These are phyloP conservation scores for Candida tropicalis DNA, from an alignment of 1,139 yeast genomes.

Conservation along the genomic window DNA sequence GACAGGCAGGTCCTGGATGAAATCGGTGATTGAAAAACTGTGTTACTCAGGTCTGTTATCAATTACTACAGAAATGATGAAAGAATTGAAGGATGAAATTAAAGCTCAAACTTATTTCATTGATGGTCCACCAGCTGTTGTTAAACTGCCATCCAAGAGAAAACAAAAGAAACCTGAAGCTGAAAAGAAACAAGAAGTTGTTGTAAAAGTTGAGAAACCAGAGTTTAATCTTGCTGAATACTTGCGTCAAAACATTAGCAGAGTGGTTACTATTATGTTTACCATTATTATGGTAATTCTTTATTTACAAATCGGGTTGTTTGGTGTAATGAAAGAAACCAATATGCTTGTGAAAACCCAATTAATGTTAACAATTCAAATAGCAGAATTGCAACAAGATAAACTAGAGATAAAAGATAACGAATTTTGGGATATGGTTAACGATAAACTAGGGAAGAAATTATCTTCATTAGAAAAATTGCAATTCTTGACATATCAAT, in stretches of 20 bases:
- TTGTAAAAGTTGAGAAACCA: neutral
- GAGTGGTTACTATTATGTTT: constrained; percentile 23
- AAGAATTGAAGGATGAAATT: constrained; percentile 33
- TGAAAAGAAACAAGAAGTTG: constrained; percentile 5
- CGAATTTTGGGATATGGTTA: constrained; percentile 31
- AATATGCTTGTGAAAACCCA: constrained; percentile 30
- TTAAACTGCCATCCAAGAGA: constrained; percentile 10
- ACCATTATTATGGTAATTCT: constrained; percentile 26
- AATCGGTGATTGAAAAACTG: constrained; percentile 54
- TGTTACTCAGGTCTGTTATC: constrained; percentile 50
- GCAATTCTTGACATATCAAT: constrained; percentile 27
- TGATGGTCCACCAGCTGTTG: constrained; percentile 22
- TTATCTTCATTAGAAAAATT: constrained; percentile 25
- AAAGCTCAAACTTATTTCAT: constrained; percentile 23
- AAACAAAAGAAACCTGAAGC: constrained; percentile 8
- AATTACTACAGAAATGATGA: constrained; percentile 37
- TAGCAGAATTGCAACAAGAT: constrained; percentile 17
- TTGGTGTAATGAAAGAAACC: constrained; percentile 25
- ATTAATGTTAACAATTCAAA: constrained; percentile 25
- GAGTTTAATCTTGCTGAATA: constrained; percentile 16
- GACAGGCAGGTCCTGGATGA: constrained; percentile 62
- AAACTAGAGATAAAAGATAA: constrained; percentile 9
- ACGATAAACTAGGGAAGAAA: constrained; percentile 21
- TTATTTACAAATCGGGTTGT: constrained; percentile 26
- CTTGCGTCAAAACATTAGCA: constrained; percentile 20